phyloP scores from a whole-genome alignment of 768 basidiomycete genomes.

The Clitopilus passeckerianus region DNA sequence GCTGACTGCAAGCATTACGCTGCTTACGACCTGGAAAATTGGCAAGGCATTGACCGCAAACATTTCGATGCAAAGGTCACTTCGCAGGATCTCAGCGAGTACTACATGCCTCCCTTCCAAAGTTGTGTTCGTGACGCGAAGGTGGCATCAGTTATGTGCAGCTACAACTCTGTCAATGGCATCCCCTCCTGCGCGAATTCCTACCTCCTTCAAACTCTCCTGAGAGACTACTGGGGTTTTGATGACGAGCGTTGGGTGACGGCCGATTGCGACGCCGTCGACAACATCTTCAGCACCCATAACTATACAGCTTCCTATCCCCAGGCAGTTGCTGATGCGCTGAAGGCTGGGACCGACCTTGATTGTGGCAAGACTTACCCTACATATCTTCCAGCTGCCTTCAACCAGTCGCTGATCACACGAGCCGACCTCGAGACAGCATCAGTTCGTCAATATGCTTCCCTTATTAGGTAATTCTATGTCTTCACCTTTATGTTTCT shows the following conservation, averaged over 20 bases:
- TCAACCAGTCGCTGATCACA: slow-evolving; percentile 42
- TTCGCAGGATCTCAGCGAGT: slow-evolving; percentile 51
- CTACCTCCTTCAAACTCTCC: slow-evolving; percentile 45
- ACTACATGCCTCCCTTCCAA: slow-evolving; percentile 52
- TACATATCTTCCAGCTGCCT: slow-evolving; percentile 38
- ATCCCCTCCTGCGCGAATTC: slow-evolving; percentile 50
- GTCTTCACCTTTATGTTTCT: not conserved
- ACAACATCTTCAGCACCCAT: slow-evolving; percentile 48
- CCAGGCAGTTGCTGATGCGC: slow-evolving; percentile 42
- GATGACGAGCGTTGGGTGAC: slow-evolving; percentile 50
- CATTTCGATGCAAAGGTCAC: slow-evolving; percentile 50
- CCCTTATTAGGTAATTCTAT: slow-evolving; percentile 43
- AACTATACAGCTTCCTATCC: slow-evolving; percentile 38
- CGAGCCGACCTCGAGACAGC: slow-evolving; percentile 37
- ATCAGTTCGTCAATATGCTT: slow-evolving; percentile 42
- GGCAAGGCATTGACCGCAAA: slow-evolving; percentile 44
- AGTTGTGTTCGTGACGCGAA: slow-evolving; percentile 55
- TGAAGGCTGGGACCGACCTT: slow-evolving; percentile 50
- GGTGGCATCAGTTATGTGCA: slow-evolving; percentile 56
- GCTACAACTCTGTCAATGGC: slow-evolving; percentile 61
- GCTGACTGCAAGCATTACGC: slow-evolving; percentile 62
- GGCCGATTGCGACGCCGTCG: slow-evolving; percentile 51
- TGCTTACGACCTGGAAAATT: slow-evolving; percentile 56
- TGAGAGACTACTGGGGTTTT: slow-evolving; percentile 49
- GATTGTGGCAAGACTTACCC: slow-evolving; percentile 50